phyloP scores from a whole-genome alignment of 2,329 filamentous ascomycete species.

The Neofusicoccum sp. region DNA sequence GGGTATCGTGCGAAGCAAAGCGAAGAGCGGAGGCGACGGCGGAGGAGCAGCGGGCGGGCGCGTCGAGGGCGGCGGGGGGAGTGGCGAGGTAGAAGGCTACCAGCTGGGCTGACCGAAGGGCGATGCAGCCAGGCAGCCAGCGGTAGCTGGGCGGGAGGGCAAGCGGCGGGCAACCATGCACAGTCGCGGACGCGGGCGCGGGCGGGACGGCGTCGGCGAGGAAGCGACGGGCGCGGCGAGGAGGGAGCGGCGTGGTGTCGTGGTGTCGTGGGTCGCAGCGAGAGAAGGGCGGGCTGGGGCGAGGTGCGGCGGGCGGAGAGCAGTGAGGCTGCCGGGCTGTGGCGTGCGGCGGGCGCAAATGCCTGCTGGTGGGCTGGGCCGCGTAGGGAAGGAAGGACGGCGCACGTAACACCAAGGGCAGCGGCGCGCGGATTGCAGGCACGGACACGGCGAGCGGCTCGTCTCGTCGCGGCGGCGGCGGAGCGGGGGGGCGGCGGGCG shows the following conservation, averaged over 20 bases:
- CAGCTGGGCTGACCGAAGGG: constrained; percentile 21
- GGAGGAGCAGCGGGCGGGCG: background rate
- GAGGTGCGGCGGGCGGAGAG: background rate
- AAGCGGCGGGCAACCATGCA: constrained; percentile 21
- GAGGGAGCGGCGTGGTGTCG: background rate
- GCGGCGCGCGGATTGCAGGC: constrained; percentile 3
- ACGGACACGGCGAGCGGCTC: constrained; percentile 10
- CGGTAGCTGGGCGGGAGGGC: constrained; percentile 21
- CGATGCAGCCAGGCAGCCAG: constrained; percentile 23
- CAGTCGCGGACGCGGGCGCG: background rate
- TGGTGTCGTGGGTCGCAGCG: constrained; percentile 3
- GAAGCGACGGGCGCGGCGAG: background rate
- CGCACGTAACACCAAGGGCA: constrained; percentile 18
- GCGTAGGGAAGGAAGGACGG: constrained; percentile 15
- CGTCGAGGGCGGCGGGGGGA: background rate
- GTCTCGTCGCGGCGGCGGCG: constrained; percentile 8
- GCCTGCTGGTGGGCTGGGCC: constrained; percentile 6
- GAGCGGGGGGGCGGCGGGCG: background rate
- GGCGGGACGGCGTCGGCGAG: background rate
- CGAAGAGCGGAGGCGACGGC: background rate
- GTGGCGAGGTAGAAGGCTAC: constrained; percentile 11
- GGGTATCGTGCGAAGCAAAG: background rate
- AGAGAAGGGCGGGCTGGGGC: background rate
- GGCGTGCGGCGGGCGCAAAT: constrained; percentile 14
- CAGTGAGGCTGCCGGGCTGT: constrained; percentile 1